Base-by-base conservation (phyloP, 345 rosid species). In the Laguncularia racemosa region DNA sequence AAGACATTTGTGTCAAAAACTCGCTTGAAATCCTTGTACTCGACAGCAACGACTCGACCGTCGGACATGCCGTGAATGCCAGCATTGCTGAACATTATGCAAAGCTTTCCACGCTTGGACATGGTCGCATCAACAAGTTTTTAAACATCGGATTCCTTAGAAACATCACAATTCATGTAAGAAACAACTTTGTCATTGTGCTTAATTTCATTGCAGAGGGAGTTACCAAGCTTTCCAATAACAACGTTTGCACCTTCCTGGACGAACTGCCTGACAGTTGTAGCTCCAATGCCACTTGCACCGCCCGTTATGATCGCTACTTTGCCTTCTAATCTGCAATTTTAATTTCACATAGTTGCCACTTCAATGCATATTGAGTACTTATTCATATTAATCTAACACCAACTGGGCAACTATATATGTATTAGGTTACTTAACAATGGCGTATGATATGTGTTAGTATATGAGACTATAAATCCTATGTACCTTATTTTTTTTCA, bases 241-340 rank as follows among this genome's bases (percentile, higher is more conserved):
- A 76, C 40, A 6, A 76, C 76, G 63, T 55, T 65, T 16, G 74
- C 76, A 0, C 71, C 80, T 2, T 71, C 66, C 5, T 46, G n/a
- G n/a, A 19, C 56, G 7, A 68, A 76, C 11, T 53, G 58, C 33
- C 59, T 72, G 4, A 58, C 67, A 0, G 67, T 52, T 56, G 57
- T 56, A 53, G 59, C 62, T 0, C 76, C 80, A 0, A 68, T 54
- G 45, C 76, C 71, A 8, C 71, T 61, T 0, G 73, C 73, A 0
- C 71, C 74, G 0, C 71, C 74, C 0, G 77, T 76, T 6, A 76
- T 66, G 33, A 72, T 0, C 0, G 77, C 77, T 3, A 72, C 74
- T 58, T 76, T 72, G 12, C 74, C 77, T 53, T 63, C 58, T 13
- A 76, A 59, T 53, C 76, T 71, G 58, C 40, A 33, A 33, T 33